A percentile compares a stretch with the other conserved stretches of the same genome.
These are phyloP conservation scores for Botrytis pseudocinerea DNA, from an alignment of 2,329 filamentous ascomycete genomes.

Conservation along the genomic window DNA sequence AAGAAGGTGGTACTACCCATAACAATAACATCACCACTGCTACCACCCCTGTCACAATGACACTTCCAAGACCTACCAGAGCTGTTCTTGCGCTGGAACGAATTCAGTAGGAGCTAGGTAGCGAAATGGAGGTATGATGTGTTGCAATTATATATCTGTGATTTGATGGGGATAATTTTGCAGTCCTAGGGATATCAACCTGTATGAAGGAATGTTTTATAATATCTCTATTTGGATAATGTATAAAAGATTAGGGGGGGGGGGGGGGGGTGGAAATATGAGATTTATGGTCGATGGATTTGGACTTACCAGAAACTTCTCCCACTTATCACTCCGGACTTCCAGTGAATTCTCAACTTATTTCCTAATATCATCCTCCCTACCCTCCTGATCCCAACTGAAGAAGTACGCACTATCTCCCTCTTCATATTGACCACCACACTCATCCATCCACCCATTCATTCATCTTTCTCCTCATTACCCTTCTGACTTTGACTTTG, in stretches of 20 bases:
- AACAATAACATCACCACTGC: not conserved
- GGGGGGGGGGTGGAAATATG: not conserved
- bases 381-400: not conserved
- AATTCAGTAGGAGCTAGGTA: not conserved
- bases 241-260: not conserved
- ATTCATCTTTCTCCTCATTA: not conserved
- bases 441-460: no score
- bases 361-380: no score
- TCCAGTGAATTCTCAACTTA: not conserved
- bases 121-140: not conserved
- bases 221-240: not conserved
- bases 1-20: not conserved
- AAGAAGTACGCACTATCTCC: no score
- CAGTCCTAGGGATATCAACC: not conserved
- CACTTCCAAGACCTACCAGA: not conserved
- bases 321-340: no score
- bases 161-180: not conserved
- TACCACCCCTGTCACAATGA: not conserved
- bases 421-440: no score
- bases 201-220: not conserved
- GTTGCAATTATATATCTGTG: not conserved
- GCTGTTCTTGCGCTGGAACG: not conserved
- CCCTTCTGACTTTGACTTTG: not conserved
- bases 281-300: no score
- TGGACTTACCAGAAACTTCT: not conserved